These are phyloP conservation scores for Kluyveromyces aestuarii DNA, from an alignment of 805 yeast species.

Conservation along the genomic window DNA sequence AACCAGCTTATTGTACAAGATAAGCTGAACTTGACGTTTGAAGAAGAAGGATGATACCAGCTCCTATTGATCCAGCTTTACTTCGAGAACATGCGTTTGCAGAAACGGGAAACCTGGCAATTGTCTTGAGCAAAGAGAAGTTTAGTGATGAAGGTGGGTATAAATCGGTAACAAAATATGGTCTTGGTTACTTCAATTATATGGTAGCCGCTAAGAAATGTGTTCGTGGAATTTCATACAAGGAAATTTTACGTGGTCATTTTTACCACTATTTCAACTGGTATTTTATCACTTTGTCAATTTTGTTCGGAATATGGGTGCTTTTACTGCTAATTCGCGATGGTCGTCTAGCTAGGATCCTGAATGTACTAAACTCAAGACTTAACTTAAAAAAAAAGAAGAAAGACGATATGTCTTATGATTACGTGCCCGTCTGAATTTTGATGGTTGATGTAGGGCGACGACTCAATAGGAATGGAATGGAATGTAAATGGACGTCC, in stretches of 20 bases:
- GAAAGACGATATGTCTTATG: slow-evolving; percentile 1
- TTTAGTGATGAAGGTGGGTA: slow-evolving; percentile 25
- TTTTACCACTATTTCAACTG: slow-evolving; percentile 16
- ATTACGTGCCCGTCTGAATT: slow-evolving; percentile 1
- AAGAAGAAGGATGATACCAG: slow-evolving; percentile 24
- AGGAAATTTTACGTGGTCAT: slow-evolving; percentile 15
- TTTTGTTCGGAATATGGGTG: slow-evolving; percentile 13
- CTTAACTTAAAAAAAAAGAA: neutral
- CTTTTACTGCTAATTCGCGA: slow-evolving; percentile 7
- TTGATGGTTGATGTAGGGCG: neutral
- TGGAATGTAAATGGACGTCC: too few species aligned
- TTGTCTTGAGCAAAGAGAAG: slow-evolving; percentile 21
- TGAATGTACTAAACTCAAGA: neutral
- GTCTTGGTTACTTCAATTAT: slow-evolving; percentile 29
- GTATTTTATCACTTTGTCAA: slow-evolving; percentile 13
- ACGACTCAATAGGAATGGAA: too few species aligned
- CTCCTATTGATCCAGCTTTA: slow-evolving; percentile 28
- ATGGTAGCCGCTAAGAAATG: slow-evolving; percentile 15
- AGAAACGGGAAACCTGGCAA: slow-evolving; percentile 24
- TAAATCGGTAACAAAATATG: slow-evolving; percentile 20
- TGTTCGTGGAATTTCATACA: slow-evolving; percentile 14
- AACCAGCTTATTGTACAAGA: too few species aligned
- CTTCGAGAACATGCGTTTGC: slow-evolving; percentile 30
- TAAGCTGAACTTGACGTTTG: neutral
- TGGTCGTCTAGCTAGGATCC: neutral